Evolutionary conservation across 805 yeast genomes (phyloP).

Genomic region (Millerozyma acaciae): DNA sequence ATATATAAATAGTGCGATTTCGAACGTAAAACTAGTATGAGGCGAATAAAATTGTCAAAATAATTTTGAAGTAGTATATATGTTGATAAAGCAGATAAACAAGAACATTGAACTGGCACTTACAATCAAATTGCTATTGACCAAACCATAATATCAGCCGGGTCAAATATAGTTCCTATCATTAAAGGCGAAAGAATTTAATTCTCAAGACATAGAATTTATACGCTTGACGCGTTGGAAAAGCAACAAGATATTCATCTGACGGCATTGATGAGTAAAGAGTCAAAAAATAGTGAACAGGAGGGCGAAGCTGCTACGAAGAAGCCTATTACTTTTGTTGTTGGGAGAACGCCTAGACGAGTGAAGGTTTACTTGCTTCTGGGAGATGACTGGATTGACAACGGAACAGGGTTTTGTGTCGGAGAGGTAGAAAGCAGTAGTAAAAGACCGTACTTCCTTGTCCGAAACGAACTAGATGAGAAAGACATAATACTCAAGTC

Average conservation of each 20-base stretch:
- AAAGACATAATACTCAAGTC: conserved; percentile 60
- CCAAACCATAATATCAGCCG: too few relatives aligned
- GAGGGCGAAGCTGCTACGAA: background rate
- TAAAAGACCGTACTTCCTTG: conserved; percentile 58
- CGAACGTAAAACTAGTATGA: too few relatives aligned
- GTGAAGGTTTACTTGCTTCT: conserved; percentile 87
- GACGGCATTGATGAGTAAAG: conserved; percentile 1
- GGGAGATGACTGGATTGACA: conserved; percentile 84
- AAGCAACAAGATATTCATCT: background rate
- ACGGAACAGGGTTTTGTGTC: conserved; percentile 86
- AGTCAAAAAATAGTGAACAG: background rate
- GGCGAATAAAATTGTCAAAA: too few relatives aligned
- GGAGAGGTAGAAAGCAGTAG: conserved; percentile 52
- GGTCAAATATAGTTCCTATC: too few relatives aligned
- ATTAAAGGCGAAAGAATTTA: background rate
- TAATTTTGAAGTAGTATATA: too few relatives aligned
- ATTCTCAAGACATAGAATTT: background rate
- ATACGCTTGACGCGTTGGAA: background rate
- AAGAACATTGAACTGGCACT: too few relatives aligned
- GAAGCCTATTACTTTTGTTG: background rate
- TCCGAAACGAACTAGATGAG: conserved; percentile 64
- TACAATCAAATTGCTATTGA: too few relatives aligned
- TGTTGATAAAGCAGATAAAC: too few relatives aligned
- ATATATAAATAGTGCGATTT: conserved; percentile 3
- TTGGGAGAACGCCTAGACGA: conserved; percentile 50